Evolutionary conservation across 805 yeast genomes (phyloP).

Genomic region (Pichia occidentalis): DNA sequence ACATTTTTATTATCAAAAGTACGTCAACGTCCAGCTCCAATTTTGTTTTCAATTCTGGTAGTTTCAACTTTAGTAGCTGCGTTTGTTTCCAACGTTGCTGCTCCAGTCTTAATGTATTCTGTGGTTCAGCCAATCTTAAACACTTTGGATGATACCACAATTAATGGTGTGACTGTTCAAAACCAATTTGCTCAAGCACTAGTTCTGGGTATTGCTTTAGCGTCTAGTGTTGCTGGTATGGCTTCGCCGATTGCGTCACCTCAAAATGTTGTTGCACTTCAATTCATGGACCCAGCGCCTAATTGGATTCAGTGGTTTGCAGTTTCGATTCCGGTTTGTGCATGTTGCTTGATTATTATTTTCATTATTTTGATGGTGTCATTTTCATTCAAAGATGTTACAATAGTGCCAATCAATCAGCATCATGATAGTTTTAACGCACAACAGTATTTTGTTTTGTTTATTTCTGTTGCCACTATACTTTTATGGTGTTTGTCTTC

Average conservation of each 20-base stretch:
- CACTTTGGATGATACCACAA: slow-evolving; percentile 69
- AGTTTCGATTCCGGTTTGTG: slow-evolving; percentile 74
- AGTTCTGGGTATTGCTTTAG: slow-evolving; percentile 85
- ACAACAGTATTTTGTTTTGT: slow-evolving; percentile 68
- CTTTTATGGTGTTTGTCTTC: slow-evolving; percentile 86
- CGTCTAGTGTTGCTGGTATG: slow-evolving; percentile 95
- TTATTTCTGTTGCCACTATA: slow-evolving; percentile 67
- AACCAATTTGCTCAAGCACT: slow-evolving; percentile 69
- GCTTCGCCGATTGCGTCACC: slow-evolving; percentile 97
- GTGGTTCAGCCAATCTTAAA: slow-evolving; percentile 85
- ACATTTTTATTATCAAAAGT: slow-evolving; percentile 75
- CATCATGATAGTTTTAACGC: slow-evolving; percentile 60
- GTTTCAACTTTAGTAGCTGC: slow-evolving; percentile 82
- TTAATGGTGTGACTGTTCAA: slow-evolving; percentile 10
- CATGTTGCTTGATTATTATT: slow-evolving; percentile 53
- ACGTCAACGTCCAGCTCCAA: slow-evolving; percentile 77
- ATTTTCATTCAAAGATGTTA: slow-evolving; percentile 41
- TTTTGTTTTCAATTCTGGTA: slow-evolving; percentile 73
- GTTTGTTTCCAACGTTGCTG: slow-evolving; percentile 97
- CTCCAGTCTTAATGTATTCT: slow-evolving; percentile 89
- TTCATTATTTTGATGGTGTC: slow-evolving; percentile 69
- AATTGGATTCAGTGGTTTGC: slow-evolving; percentile 94
- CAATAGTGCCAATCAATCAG: slow-evolving; percentile 54
- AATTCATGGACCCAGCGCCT: slow-evolving; percentile 76
- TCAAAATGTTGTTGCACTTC: slow-evolving; percentile 87